Percentiles rank a stretch among this genome's conserved stretches.
Evolutionary conservation across 176 grass and related monocot genomes (phyloP).

Genomic region (Eleusine indica): DNA sequence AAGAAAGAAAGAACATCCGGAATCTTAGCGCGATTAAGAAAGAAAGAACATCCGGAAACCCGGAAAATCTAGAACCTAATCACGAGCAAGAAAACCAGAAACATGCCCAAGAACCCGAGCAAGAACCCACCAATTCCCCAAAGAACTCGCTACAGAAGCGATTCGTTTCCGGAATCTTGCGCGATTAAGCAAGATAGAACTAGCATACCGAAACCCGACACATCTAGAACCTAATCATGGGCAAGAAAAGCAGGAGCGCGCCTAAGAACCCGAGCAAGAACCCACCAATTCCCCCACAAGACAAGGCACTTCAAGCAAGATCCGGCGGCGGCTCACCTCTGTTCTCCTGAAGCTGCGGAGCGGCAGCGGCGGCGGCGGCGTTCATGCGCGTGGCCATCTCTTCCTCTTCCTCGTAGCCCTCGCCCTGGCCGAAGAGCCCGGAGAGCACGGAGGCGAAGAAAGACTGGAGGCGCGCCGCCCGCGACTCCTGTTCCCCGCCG

Average conservation of each 20-base stretch:
- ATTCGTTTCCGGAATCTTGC: background rate
- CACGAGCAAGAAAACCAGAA: background rate
- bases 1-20: background rate
- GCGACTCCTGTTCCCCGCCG: constrained; percentile 62
- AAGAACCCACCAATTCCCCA: background rate
- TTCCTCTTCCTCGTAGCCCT: constrained; percentile 22
- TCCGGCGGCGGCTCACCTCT: constrained; percentile 37
- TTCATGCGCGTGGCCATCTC: constrained; percentile 70
- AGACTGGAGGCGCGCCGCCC: constrained; percentile 56
- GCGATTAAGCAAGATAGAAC: background rate
- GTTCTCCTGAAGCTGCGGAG: constrained; percentile 47
- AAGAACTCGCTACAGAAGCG: background rate
- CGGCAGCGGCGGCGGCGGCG: constrained; percentile 35
- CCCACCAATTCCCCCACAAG: background rate
- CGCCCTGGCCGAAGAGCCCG: constrained; percentile 47
- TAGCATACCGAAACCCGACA: background rate
- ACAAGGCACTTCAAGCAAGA: background rate
- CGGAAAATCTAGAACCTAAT: background rate
- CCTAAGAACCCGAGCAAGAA: background rate
- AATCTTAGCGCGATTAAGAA: background rate
- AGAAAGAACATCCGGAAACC: background rate
- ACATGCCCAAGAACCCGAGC: background rate
- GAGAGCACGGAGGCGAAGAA: constrained; percentile 67
- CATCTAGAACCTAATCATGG: background rate
- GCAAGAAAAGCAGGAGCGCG: background rate